Evolutionary conservation across 2,329 filamentous ascomycete genomes (phyloP).

Genomic region (Hysterium pulicare): DNA sequence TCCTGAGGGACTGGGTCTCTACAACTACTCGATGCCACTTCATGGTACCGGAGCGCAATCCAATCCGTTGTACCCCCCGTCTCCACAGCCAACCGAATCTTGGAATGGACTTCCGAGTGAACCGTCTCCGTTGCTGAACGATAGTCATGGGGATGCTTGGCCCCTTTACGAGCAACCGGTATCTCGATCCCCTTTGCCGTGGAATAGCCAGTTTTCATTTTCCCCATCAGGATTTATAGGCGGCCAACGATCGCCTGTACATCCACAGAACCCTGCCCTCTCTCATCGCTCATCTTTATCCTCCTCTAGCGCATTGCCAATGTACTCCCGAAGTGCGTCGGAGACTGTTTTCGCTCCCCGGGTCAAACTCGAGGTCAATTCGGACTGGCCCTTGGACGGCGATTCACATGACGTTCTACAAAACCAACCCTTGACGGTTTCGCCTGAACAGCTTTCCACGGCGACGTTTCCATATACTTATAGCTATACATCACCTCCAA

Average conservation of each 20-base stretch:
- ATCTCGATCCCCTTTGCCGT: slow-evolving; percentile 28
- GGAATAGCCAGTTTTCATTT: slow-evolving; percentile 10
- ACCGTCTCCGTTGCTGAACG: slow-evolving; percentile 26
- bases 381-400: slow-evolving; percentile 25
- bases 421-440: slow-evolving; percentile 27
- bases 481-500: slow-evolving; percentile 18
- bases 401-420: slow-evolving; percentile 11
- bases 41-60: slow-evolving; percentile 10
- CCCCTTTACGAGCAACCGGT: slow-evolving; percentile 31
- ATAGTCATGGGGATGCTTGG: slow-evolving; percentile 30
- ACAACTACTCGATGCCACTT: slow-evolving; percentile 26
- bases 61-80: slow-evolving; percentile 26
- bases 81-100: slow-evolving; percentile 32
- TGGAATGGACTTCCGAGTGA: slow-evolving; percentile 25
- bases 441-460: slow-evolving; percentile 26
- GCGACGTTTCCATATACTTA: slow-evolving; percentile 22
- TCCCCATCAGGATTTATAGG: neutral
- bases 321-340: slow-evolving; percentile 31
- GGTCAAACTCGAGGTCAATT: slow-evolving; percentile 25
- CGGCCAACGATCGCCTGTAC: neutral
- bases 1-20: slow-evolving; percentile 31
- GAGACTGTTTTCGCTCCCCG: slow-evolving; percentile 21
- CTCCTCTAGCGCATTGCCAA: slow-evolving; percentile 29
- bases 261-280: slow-evolving; percentile 15
- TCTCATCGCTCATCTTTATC: slow-evolving; percentile 35